Evolutionary conservation across 2,329 filamentous ascomycete species (phyloP).

Genomic region (Scedosporium aurantiacum): DNA sequence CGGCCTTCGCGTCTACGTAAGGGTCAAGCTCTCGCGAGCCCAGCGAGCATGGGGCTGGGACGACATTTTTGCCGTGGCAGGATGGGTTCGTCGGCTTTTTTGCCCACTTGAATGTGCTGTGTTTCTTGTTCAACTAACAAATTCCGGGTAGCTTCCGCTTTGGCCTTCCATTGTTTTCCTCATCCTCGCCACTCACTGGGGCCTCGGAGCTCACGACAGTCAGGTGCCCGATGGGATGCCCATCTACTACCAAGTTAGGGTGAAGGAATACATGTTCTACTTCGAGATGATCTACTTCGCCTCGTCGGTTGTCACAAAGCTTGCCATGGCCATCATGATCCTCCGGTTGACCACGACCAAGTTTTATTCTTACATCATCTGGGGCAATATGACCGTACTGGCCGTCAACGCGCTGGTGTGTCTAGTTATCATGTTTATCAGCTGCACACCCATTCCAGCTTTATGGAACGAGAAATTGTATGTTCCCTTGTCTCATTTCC

Average conservation of each 20-base stretch:
- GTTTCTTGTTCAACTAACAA: too few species aligned
- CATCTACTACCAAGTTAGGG: slow-evolving; percentile 6
- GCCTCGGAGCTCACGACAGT: slow-evolving; percentile 9
- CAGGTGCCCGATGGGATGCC: slow-evolving; percentile 9
- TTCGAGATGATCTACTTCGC: slow-evolving; percentile 13
- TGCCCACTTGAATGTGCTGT: not conserved
- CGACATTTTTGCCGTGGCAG: slow-evolving; percentile 9
- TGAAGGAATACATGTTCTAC: slow-evolving; percentile 11
- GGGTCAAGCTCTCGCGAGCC: slow-evolving; percentile 1
- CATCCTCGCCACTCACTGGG: slow-evolving; percentile 8
- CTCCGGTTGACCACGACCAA: slow-evolving; percentile 10
- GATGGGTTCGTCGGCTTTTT: slow-evolving; percentile 5
- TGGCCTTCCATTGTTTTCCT: slow-evolving; percentile 7
- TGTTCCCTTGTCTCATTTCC: not conserved
- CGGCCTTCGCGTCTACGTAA: slow-evolving; percentile 9
- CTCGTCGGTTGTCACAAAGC: slow-evolving; percentile 13
- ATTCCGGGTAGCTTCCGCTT: slow-evolving; percentile 3
- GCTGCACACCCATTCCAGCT: slow-evolving; percentile 12
- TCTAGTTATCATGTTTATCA: slow-evolving; percentile 12
- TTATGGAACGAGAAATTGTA: slow-evolving; percentile 13
- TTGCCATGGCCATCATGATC: slow-evolving; percentile 13
- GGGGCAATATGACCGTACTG: slow-evolving; percentile 11
- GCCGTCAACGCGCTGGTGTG: slow-evolving; percentile 9
- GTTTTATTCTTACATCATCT: slow-evolving; percentile 9
- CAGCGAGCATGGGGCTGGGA: slow-evolving; percentile 9